Conservation (phyloP, 345 rosid genomes). For the Syzygium grande region DNA sequence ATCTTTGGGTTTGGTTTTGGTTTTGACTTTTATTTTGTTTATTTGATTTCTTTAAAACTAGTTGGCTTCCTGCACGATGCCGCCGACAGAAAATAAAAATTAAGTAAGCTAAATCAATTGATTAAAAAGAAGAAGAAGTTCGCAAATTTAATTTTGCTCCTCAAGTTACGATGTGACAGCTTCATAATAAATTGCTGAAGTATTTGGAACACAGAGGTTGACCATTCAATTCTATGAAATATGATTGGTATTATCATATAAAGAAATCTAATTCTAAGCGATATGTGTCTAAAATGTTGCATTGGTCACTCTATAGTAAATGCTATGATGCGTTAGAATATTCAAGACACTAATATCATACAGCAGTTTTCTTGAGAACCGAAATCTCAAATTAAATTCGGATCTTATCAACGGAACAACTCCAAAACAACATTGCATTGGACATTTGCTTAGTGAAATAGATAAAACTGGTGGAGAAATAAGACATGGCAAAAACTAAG, state of each 20-base stretch:
- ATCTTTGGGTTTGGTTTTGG: not conserved
- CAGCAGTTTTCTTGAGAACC: not conserved
- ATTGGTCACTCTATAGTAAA: not conserved
- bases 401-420: not conserved
- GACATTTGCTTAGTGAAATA: not conserved
- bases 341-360: not conserved
- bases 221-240: not conserved
- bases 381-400: not conserved
- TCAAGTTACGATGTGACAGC: not conserved
- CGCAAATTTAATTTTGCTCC: not conserved
- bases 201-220: not conserved
- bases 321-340: not conserved
- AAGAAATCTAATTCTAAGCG: not conserved
- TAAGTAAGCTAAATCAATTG: not conserved
- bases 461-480: not conserved
- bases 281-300: not conserved
- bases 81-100: not conserved
- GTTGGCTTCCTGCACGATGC: not conserved
- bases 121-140: not conserved
- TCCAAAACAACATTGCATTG: not conserved
- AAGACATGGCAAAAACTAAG: not conserved
- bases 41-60: not conserved
- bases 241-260: not conserved
- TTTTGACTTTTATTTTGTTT: not conserved
- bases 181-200: not conserved